Conservation (phyloP, 345 rosid species). For the Heritiera fomes region DNA sequence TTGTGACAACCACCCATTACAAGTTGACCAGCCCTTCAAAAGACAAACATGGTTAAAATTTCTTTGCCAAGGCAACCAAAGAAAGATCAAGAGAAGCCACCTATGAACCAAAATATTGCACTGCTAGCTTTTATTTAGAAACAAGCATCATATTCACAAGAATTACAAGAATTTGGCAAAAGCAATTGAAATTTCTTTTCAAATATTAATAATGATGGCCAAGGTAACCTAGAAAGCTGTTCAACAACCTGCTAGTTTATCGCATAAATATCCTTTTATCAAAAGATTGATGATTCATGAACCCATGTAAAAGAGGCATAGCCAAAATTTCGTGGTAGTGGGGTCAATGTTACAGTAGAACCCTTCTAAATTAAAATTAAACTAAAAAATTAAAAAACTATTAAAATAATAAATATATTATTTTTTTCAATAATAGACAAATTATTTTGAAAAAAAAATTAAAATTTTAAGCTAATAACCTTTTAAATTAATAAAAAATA, state of each 20-base stretch:
- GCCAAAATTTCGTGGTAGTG: no score
- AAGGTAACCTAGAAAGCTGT: slow-evolving; percentile 1
- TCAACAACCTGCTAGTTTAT: neutral
- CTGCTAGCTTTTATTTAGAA: neutral
- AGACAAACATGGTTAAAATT: neutral
- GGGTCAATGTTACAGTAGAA: no score
- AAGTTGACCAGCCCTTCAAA: neutral
- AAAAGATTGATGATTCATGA: neutral
- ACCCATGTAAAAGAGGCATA: neutral
- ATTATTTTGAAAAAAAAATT: no score
- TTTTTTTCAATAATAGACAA: no score
- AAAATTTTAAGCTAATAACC: no score
- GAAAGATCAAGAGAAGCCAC: neutral
- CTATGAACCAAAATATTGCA: neutral
- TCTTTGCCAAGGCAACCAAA: neutral
- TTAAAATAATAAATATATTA: no score
- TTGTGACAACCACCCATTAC: neutral
- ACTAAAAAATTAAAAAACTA: no score
- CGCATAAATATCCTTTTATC: neutral
- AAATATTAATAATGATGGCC: neutral
- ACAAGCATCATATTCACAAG: neutral
- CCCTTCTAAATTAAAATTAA: no score
- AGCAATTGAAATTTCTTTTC: neutral
- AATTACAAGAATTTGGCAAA: neutral
- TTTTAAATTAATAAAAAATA: no score